A percentile compares a stretch with the other conserved stretches of the same genome.
phyloP scores from a whole-genome alignment of 768 basidiomycete species.

The Boletales sp. region DNA sequence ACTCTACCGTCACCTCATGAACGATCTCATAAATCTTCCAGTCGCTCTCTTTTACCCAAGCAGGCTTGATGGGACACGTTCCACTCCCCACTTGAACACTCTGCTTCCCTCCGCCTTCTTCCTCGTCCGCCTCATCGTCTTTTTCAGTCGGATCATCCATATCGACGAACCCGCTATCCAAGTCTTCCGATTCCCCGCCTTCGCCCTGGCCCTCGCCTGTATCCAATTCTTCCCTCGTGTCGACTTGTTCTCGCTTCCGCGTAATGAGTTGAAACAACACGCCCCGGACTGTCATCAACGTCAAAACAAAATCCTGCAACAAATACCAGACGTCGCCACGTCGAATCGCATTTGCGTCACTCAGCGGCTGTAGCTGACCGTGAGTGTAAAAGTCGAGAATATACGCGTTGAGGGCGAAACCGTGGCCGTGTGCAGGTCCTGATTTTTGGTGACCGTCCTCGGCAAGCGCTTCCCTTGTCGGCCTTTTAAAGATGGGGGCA shows the following conservation, averaged over 20 bases:
- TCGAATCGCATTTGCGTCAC: slow-evolving; percentile 54
- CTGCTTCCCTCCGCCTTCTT: slow-evolving; percentile 18
- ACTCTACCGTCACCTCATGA: slow-evolving; percentile 41
- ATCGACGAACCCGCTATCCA: slow-evolving; percentile 34
- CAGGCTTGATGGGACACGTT: slow-evolving; percentile 25
- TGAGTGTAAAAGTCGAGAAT: slow-evolving; percentile 67
- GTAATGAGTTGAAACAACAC: slow-evolving; percentile 47
- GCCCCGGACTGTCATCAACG: slow-evolving; percentile 46
- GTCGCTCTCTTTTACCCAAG: slow-evolving; percentile 41
- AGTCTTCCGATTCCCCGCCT: slow-evolving; percentile 4
- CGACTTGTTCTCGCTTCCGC: slow-evolving; percentile 18
- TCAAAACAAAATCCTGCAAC: slow-evolving; percentile 55
- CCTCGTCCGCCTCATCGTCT: slow-evolving; percentile 13
- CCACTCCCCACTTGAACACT: background rate
- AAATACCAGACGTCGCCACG: slow-evolving; percentile 62
- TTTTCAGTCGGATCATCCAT: slow-evolving; percentile 29
- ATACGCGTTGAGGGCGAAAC: slow-evolving; percentile 55
- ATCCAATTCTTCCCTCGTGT: slow-evolving; percentile 8
- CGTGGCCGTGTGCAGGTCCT: background rate
- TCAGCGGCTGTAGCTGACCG: slow-evolving; percentile 50
- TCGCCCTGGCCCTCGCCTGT: slow-evolving; percentile 13
- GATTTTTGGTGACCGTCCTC: background rate
- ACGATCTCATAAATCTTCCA: slow-evolving; percentile 57
- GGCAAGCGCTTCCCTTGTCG: slow-evolving; percentile 11
- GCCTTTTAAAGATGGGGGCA: slow-evolving; percentile 28